Base-by-base conservation (phyloP, 345 rosid species). In the Barbarea vulgaris region DNA sequence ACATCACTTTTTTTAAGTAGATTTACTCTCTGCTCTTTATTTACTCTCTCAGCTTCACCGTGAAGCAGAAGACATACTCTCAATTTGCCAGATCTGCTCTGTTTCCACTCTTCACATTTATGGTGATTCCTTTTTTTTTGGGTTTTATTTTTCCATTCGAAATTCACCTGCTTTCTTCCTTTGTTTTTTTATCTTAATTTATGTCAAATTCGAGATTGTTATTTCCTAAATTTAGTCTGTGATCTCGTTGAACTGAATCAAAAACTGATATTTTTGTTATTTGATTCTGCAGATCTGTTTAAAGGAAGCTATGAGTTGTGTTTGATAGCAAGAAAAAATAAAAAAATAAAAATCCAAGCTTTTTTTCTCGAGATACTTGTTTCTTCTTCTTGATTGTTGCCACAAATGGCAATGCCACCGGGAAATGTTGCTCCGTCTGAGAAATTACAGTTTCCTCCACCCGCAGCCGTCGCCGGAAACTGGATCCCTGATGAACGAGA, bases 401-500 rank as follows among this genome's bases (percentile, higher is more conserved):
- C 62, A 64, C 28, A 50, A 80, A 87, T 90, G 97, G 88, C 97
- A 86, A 89, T 92, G 96, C 93, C 97, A 62, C 82, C 87, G 37
- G 94, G 89, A 39, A 87, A 81, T 79, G 89, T 82, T 82, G 78
- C 74, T 63, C 57, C 83, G 1, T 67, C 86, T 21, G 91, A 91
- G 48, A 91, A 86, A 78, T 84, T 83, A 83, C 95, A 89, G 87
- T 88, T 83, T 62, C 84, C 86, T 9, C 67, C 81, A 2, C 69
- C 57, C 42, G 5, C 15, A 3, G 53, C 19, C 69, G 71, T 54
- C 68, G 79, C 59, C 54, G 80, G 79, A 13, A 85, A 42, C 67
- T 90, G 93, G 92, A 83, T 85, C 66, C 84, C 81, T 0, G 97
- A 89, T 52, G 97, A 86, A 82, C 80, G 97, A 11, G 99, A 95